Evolutionary conservation across 2,329 filamentous ascomycete species (phyloP).

Genomic region (Furcasterigmium furcatum): DNA sequence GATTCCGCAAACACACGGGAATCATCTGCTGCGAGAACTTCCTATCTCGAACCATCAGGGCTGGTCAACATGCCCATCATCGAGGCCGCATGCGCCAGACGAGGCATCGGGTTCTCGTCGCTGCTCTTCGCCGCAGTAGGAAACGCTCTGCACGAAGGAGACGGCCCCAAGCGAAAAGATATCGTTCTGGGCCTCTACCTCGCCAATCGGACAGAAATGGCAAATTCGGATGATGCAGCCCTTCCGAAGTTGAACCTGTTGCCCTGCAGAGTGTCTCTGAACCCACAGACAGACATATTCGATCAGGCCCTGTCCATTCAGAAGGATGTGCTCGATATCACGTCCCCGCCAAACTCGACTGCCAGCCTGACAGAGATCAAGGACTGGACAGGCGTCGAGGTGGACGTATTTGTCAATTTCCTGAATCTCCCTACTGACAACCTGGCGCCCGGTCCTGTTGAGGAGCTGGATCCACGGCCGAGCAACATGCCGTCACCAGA

Average conservation of each 20-base stretch:
- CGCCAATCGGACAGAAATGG: conserved; percentile 60
- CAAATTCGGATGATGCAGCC: conserved; percentile 41
- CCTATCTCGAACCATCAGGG: background rate
- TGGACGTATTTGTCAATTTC: conserved; percentile 82
- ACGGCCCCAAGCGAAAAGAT: conserved; percentile 22
- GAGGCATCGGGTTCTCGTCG: conserved; percentile 66
- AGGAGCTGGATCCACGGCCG: background rate
- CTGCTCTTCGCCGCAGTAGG: conserved; percentile 73
- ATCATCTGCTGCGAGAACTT: background rate
- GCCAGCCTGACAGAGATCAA: conserved; percentile 69
- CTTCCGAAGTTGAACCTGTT: conserved; percentile 79
- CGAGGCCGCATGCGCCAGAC: conserved; percentile 21
- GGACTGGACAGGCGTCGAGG: conserved; percentile 67
- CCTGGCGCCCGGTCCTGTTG: background rate
- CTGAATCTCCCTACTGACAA: conserved; percentile 46
- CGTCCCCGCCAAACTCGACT: conserved; percentile 46
- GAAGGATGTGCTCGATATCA: conserved; percentile 61
- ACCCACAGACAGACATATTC: conserved; percentile 29
- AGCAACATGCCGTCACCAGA: conserved; percentile 2
- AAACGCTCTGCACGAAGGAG: conserved; percentile 21
- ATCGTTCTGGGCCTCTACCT: conserved; percentile 78
- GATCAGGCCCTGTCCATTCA: conserved; percentile 62
- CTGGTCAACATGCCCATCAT: background rate
- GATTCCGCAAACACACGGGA: background rate
- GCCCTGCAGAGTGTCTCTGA: conserved; percentile 57